phyloP scores from a whole-genome alignment of 1,139 yeast species.

The Sugiyamaella grinbergsii region DNA sequence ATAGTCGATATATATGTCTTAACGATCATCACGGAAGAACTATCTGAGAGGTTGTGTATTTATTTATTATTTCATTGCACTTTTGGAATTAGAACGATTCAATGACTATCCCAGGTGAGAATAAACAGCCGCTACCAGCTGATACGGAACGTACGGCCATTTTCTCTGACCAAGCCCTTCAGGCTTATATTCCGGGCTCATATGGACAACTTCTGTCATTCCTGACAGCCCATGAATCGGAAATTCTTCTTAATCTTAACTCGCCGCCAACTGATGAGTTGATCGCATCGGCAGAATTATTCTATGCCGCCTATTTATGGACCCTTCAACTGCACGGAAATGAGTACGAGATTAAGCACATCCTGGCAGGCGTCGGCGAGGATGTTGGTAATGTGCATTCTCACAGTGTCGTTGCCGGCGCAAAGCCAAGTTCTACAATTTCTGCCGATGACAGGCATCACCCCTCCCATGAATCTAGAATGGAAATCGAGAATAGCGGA shows the following conservation, averaged over 20 bases:
- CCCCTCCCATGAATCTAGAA: not conserved
- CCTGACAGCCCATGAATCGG: slow-evolving; percentile 15
- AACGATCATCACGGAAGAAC: too few relatives aligned
- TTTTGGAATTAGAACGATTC: too few relatives aligned
- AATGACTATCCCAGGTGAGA: not conserved
- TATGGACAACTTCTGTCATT: slow-evolving; percentile 13
- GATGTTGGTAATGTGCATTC: not conserved
- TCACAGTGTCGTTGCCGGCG: not conserved
- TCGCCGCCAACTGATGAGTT: not conserved
- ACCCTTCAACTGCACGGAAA: slow-evolving; percentile 16
- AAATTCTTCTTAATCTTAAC: not conserved
- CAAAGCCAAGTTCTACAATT: too few relatives aligned
- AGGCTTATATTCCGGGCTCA: not conserved
- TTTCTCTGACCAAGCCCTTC: not conserved
- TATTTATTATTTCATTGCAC: too few relatives aligned
- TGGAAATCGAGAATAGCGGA: not conserved
- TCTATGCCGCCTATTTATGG: slow-evolving; percentile 24
- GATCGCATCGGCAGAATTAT: slow-evolving; percentile 10
- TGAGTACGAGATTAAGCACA: slow-evolving; percentile 8
- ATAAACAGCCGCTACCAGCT: not conserved
- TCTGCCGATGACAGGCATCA: too few relatives aligned
- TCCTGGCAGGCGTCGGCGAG: slow-evolving; percentile 1
- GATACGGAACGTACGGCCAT: not conserved
- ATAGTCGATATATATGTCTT: too few relatives aligned
- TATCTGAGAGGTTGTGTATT: too few relatives aligned